phyloP scores from a whole-genome alignment of 108 stramenopile species.

The Ochromonas danica region DNA sequence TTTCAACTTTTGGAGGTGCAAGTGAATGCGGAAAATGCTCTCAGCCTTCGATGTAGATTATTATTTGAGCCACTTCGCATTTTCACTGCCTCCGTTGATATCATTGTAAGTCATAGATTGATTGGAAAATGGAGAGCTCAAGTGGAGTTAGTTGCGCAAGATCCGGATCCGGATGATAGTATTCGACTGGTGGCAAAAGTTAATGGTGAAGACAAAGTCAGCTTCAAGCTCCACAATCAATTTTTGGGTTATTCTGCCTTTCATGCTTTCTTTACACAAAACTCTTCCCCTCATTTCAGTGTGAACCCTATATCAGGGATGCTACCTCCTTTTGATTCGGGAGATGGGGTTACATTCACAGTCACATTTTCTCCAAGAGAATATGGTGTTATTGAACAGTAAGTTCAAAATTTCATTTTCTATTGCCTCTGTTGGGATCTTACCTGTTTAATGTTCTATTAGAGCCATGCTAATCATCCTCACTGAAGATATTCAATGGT shows the following conservation, averaged over 20 bases:
- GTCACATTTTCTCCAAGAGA: conserved; percentile 59
- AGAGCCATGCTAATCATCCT: neutral
- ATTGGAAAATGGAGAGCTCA: conserved; percentile 61
- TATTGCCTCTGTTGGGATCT: neutral
- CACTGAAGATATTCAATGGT: conserved; percentile 3
- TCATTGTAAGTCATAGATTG: conserved; percentile 51
- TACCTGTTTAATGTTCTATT: neutral
- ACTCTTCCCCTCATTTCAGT: conserved; percentile 37
- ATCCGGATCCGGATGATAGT: conserved; percentile 56
- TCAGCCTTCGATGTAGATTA: neutral
- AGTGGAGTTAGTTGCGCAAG: conserved; percentile 47
- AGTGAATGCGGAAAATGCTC: neutral
- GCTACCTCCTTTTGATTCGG: conserved; percentile 44
- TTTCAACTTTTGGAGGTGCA: neutral
- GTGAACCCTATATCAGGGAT: conserved; percentile 49
- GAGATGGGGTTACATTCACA: conserved; percentile 47
- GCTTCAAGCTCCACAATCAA: conserved; percentile 48
- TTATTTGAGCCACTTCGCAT: conserved; percentile 55
- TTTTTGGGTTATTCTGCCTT: conserved; percentile 50
- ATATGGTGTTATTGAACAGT: conserved; percentile 50
- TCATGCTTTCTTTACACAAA: conserved; percentile 42
- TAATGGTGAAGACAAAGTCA: conserved; percentile 35
- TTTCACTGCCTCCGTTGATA: conserved; percentile 39
- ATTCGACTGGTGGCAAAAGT: conserved; percentile 50
- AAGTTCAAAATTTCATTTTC: neutral